Evolutionary conservation across 305 asterid genomes (phyloP).

Genomic region (Vinca major): DNA sequence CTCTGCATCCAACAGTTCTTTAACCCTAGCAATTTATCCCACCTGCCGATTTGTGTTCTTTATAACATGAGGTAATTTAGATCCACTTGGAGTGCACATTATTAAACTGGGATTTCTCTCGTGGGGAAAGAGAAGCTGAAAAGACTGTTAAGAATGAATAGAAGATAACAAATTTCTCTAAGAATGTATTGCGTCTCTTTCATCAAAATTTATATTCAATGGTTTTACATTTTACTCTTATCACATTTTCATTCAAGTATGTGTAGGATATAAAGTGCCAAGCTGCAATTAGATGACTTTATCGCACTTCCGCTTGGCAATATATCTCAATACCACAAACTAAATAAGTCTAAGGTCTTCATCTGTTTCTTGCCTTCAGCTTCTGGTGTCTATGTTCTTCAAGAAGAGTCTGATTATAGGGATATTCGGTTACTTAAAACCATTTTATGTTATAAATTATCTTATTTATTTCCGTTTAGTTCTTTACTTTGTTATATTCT

Average conservation of each 20-base stretch:
- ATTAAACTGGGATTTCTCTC: not conserved
- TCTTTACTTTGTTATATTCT: not conserved
- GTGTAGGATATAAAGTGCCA: not conserved
- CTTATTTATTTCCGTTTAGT: conserved; percentile 9
- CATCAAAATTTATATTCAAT: not conserved
- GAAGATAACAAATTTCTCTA: not conserved
- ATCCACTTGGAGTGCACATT: not conserved
- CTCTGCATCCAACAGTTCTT: no score
- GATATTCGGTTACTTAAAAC: not conserved
- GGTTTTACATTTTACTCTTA: not conserved
- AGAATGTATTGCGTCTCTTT: not conserved
- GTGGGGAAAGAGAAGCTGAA: not conserved
- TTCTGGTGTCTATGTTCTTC: not conserved
- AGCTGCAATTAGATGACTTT: no score
- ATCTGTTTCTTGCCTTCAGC: not conserved
- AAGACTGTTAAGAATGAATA: not conserved
- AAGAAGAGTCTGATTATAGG: not conserved
- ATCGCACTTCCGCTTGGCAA: not conserved
- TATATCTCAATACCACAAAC: not conserved
- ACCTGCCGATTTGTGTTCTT: not conserved
- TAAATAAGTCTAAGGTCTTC: not conserved
- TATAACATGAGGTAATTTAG: not conserved
- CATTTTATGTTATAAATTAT: not conserved
- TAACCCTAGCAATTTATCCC: not conserved
- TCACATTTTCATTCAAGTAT: not conserved